Percentiles rank a stretch among this genome's conserved stretches.
These are phyloP conservation scores for Fraxinus nigra DNA, from an alignment of 305 asterid species.

Conservation along the genomic window DNA sequence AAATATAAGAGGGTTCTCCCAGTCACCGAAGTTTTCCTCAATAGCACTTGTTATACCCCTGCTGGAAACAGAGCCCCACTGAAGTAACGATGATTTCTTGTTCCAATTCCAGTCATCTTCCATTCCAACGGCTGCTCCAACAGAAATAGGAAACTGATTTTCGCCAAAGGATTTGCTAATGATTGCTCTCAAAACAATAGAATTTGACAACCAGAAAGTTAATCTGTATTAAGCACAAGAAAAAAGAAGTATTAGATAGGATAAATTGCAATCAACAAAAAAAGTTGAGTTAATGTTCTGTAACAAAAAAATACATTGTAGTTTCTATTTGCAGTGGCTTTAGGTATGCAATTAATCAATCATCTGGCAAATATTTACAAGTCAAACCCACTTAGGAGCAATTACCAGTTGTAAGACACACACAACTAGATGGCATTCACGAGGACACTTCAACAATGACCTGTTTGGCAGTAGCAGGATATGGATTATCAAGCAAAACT, in stretches of 20 bases:
- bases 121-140: conserved; percentile 31
- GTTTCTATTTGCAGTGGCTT: not conserved
- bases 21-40: conserved; percentile 34
- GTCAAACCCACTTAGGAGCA: not conserved
- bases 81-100: conserved; percentile 39
- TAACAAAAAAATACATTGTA: not conserved
- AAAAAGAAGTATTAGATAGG: not conserved
- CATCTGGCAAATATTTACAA: not conserved
- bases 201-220: conserved; percentile 85
- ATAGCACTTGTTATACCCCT: conserved; percentile 30
- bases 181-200: conserved; percentile 61
- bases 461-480: not conserved
- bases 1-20: conserved; percentile 56
- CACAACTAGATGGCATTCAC: not conserved
- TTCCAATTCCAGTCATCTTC: conserved; percentile 23
- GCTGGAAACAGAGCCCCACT: conserved; percentile 49
- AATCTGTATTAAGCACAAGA: conserved; percentile 41
- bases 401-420: not conserved
- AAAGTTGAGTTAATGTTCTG: not conserved
- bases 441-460: not conserved
- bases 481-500: not conserved
- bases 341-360: not conserved
- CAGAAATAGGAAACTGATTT: conserved; percentile 31
- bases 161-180: conserved; percentile 44
- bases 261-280: not conserved